Evolutionary conservation across 768 basidiomycete genomes (phyloP), one percentile per base, ranked within the genome.

Genomic region (Suillus alpinus): DNA sequence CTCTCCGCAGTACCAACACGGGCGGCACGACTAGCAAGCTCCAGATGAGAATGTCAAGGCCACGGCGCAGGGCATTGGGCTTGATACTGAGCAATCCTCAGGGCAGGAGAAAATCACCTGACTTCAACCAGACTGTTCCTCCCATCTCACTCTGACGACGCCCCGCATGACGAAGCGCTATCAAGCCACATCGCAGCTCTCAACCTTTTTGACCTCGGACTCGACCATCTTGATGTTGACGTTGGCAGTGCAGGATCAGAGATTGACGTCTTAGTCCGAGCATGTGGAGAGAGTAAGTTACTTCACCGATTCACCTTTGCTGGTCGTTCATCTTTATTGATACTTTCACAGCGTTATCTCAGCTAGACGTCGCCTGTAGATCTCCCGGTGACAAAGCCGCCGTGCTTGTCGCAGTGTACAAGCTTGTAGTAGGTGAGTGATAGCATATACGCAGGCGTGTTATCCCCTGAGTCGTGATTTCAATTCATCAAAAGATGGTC

Each of bases 221-320:
- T 98, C 10, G 88, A 90, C 40, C 95, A 98, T 75, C 84, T 99
- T 1, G 96, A 95, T 16, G 82, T 98, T 9, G 87, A 93, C 57
- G 84, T 92, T 0, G 87, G 85, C 3, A 65, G 71, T 4, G 77
- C 76, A 1, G 76, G 81, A 5, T 65, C 81, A 52, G 77, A 77
- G 26, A 76, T 96, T 12, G 81, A 88, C 51, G 74, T 75, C 2
- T 84, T 97, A 9, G 83, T 94, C 0, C 82, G 79, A 58, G 77
- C 77, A 0, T 94, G 94, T 66, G 94, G 95, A 8, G 82, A 89
- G 67, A 86, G 94, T 94, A 66, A 61, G 89, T 71, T 18, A 18
- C 26, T 13, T 36, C 23, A 50, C 59, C 18, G 34, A 29, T 20
- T 57, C 49, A 2, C 47, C 10, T 8, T 40, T 37, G 6, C 34